These are phyloP conservation scores for Saccharomycopsis lassenensis DNA, from an alignment of 805 yeast species.

Conservation along the genomic window DNA sequence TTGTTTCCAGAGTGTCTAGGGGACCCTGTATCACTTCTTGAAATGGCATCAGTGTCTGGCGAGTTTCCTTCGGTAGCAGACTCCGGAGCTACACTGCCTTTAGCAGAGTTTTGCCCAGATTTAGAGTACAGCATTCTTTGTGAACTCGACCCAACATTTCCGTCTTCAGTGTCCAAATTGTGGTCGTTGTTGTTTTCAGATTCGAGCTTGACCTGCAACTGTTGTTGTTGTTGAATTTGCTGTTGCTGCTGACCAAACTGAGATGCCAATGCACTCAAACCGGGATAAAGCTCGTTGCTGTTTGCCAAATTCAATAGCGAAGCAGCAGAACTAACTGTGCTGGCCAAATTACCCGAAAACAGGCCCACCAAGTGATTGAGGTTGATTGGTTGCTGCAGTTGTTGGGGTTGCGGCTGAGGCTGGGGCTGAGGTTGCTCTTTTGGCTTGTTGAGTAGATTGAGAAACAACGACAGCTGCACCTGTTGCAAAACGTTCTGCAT, in stretches of 20 bases:
- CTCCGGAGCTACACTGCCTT: not conserved
- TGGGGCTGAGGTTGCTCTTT: not conserved
- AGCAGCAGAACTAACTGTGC: too few species aligned
- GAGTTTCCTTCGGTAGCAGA: not conserved
- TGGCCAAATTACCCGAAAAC: too few species aligned
- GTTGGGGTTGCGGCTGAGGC: not conserved
- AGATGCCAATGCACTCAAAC: conserved; percentile 15
- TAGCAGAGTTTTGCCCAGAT: not conserved
- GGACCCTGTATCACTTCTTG: conserved; percentile 13
- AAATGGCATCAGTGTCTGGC: conserved; percentile 7
- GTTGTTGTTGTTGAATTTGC: conserved; percentile 5
- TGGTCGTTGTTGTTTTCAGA: not conserved
- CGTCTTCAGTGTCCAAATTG: not conserved
- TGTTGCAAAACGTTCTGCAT: too few species aligned
- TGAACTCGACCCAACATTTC: not conserved
- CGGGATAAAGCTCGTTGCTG: conserved; percentile 16
- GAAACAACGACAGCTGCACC: too few species aligned
- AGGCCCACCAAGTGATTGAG: not conserved
- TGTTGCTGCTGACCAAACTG: conserved; percentile 9
- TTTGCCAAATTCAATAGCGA: conserved; percentile 14
- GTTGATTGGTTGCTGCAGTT: not conserved
- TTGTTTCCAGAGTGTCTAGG: conserved; percentile 19
- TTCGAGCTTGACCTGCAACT: not conserved
- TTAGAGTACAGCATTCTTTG: not conserved
- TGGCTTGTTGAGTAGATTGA: too few species aligned